Evolutionary conservation across 139 green algal genomes (phyloP), one percentile per base, ranked within the genome.

Genomic region (Raphidocelis subcapitata): DNA sequence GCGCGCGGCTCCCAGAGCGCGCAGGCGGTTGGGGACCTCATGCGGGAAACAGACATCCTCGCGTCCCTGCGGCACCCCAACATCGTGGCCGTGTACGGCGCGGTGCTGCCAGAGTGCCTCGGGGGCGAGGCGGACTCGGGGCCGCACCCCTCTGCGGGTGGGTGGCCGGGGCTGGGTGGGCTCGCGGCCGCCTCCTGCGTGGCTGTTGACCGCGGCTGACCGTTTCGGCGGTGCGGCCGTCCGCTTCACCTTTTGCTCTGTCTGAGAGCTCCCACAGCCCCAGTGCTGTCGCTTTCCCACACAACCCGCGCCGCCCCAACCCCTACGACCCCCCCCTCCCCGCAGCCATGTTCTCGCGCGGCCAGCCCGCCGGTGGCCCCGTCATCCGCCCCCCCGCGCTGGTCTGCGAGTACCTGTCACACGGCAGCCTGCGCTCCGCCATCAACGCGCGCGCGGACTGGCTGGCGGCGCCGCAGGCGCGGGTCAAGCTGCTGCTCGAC

Each of bases 11-110:
- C 37, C 56, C 62, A 10, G 55, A 12, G 5, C 29, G 21, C 21
- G 3, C n/a, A 15, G 24, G 65, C 65, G 63, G 86, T 89, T 2
- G 23, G 66, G 1, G 86, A 92, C 36, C 81, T 92, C 16, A 74
- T 90, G 21, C 51, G 64, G 23, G 88, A 93, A 73, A 87, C 88
- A 3, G 67, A 84, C 31, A 73, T 91, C 67, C 84, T 93, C 65
- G 79, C 73, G 33, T 69, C 73, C 37, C 75, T 85, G 63, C 64
- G 80, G 26, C 84, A 90, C 59, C 84, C 80, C 64, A 89, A 87
- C 51, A 74, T 89, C n/a, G 87, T 90, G 46, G 89, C 82, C 76
- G 85, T 93, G 74, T 93, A 90, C 67, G 88, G 88, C 47, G 73
- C 91, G 4, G 88, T 92, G 26, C 77, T 92, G 77, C 83, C 84